Evolutionary conservation across 2,329 filamentous ascomycete species (phyloP).

Genomic region (Eurotiales sp.): DNA sequence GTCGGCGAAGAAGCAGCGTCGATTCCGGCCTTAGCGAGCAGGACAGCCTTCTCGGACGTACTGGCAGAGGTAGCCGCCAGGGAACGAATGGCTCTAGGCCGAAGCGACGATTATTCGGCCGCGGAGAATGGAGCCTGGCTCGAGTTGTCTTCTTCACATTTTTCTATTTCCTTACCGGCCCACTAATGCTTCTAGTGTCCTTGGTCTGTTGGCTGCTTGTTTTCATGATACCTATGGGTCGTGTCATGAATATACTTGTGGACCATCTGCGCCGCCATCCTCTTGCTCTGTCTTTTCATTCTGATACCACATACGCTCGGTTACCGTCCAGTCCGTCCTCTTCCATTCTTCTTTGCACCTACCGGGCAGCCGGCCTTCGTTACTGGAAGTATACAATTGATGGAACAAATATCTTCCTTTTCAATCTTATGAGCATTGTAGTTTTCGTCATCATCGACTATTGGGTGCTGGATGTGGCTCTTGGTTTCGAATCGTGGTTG

Average conservation of each 20-base stretch:
- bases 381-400: conserved; percentile 99
- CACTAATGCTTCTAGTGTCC: conserved; percentile 79
- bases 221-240: conserved; percentile 98
- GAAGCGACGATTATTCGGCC: conserved; percentile 87
- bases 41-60: conserved; percentile 76
- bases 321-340: conserved; percentile 68
- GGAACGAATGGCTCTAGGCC: conserved; percentile 44
- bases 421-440: conserved; percentile 94
- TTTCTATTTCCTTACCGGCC: conserved; percentile 90
- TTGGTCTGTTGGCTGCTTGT: conserved; percentile 92
- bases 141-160: conserved; percentile 93
- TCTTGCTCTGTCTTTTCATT: conserved; percentile 87
- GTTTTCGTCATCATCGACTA: conserved; percentile 93
- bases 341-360: conserved; percentile 91
- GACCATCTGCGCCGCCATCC: conserved; percentile 91
- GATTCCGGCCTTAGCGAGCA: conserved; percentile 79
- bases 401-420: conserved; percentile 97
- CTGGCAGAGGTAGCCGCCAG: conserved; percentile 50
- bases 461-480: conserved; percentile 65
- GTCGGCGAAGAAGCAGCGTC: conserved; percentile 79
- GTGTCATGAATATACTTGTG: conserved; percentile 83
- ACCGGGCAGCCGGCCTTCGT: conserved; percentile 85
- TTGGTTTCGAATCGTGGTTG: conserved; percentile 68
- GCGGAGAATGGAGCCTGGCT: conserved; percentile 92
- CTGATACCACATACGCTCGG: conserved; percentile 72